Conservation (phyloP, 2,329 filamentous ascomycete species). For the Epichloe glyceriae region DNA sequence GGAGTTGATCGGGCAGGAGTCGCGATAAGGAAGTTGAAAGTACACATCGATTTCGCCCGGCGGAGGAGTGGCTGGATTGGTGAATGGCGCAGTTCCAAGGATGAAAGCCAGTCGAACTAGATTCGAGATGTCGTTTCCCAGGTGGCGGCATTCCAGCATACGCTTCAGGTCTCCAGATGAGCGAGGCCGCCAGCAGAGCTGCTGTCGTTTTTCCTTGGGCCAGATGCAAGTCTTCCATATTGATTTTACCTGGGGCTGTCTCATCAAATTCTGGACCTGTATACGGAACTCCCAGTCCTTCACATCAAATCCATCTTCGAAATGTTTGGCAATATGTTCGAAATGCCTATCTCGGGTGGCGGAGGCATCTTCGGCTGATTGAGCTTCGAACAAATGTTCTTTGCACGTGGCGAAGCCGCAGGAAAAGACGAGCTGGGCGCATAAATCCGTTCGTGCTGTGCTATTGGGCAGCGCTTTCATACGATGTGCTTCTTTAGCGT, state of each 20-base stretch:
- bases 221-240: constrained; percentile 33
- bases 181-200: constrained; percentile 27
- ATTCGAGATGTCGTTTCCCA: constrained; percentile 26
- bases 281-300: constrained; percentile 30
- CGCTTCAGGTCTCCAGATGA: constrained; percentile 31
- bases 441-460: constrained; percentile 27
- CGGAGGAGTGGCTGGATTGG: constrained; percentile 21
- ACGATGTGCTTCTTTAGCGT: constrained; percentile 29
- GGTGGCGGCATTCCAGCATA: constrained; percentile 31
- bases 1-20: constrained; percentile 22
- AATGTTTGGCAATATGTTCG: constrained; percentile 34
- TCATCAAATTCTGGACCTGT: constrained; percentile 31
- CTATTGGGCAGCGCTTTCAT: constrained; percentile 28
- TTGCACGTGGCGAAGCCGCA: constrained; percentile 31
- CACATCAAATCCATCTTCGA: constrained; percentile 29
- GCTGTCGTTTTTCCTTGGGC: constrained; percentile 29
- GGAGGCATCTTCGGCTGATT: constrained; percentile 22
- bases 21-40: constrained; percentile 25
- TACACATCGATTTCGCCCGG: constrained; percentile 26
- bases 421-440: constrained; percentile 30
- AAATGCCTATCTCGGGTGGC: constrained; percentile 30
- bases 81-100: constrained; percentile 28
- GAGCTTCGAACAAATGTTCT: constrained; percentile 29
- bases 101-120: constrained; percentile 32
- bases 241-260: constrained; percentile 29